phyloP scores from a whole-genome alignment of 257 asterid species.

The Voacanga thouarsii region DNA sequence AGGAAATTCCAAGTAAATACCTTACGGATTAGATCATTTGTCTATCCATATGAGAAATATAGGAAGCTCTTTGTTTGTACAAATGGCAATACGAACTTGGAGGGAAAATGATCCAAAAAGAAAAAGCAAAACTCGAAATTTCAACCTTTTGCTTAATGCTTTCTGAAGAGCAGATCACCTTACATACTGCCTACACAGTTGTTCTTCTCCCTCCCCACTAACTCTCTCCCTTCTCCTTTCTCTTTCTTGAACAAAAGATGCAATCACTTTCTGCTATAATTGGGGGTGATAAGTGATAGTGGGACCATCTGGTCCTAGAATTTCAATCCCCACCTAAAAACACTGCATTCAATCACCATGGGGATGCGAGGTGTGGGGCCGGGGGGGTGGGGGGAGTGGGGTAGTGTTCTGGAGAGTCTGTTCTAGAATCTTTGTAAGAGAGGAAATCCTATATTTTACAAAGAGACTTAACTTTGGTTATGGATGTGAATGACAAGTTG shows the following conservation, averaged over 20 bases:
- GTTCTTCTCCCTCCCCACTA: background rate
- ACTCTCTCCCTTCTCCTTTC: background rate
- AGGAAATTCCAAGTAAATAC: too few relatives aligned
- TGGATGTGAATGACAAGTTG: conserved; percentile 30
- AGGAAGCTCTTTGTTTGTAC: too few relatives aligned
- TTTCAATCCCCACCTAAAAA: background rate
- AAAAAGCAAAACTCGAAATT: background rate
- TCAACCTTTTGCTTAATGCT: background rate
- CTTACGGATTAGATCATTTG: too few relatives aligned
- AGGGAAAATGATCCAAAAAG: background rate
- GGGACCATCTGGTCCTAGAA: conserved; percentile 20
- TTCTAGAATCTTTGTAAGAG: conserved; percentile 1
- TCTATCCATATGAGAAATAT: too few relatives aligned
- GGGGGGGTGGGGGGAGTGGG: conserved; percentile 1
- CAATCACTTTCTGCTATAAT: conserved; percentile 19
- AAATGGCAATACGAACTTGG: background rate
- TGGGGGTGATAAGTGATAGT: conserved; percentile 8
- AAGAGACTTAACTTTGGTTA: conserved; percentile 12
- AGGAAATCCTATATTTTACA: background rate
- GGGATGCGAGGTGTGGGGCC: background rate
- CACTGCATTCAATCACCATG: background rate
- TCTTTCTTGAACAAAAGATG: conserved; percentile 6
- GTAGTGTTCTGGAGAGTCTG: background rate
- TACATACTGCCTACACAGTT: background rate
- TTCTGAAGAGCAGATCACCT: conserved; percentile 6